A percentile compares a stretch with the other conserved stretches of the same genome.
Conservation (phyloP, 768 basidiomycete species). For the Boletus sp. region DNA sequence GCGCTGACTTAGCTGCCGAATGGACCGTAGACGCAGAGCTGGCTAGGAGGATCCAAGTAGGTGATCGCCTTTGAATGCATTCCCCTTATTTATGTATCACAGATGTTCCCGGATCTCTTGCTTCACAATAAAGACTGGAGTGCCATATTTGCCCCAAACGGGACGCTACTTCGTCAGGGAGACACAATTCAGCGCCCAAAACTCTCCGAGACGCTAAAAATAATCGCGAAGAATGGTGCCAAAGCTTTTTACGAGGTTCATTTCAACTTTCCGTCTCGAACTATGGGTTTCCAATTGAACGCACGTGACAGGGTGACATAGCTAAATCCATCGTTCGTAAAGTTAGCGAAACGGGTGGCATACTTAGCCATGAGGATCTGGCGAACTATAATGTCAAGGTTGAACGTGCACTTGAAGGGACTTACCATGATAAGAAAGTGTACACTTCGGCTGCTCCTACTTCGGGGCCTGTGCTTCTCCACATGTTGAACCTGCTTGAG, state of each 20-base stretch:
- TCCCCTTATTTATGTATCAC: not conserved
- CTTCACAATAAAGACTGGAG: slow-evolving; percentile 37
- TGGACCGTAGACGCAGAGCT: slow-evolving; percentile 78
- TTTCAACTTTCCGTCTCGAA: not conserved
- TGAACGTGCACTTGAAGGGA: slow-evolving; percentile 63
- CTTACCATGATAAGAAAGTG: slow-evolving; percentile 69
- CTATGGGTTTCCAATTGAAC: slow-evolving; percentile 3
- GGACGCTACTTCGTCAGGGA: slow-evolving; percentile 62
- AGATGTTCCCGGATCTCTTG: slow-evolving; percentile 53
- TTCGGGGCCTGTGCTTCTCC: slow-evolving; percentile 79
- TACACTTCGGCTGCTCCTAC: slow-evolving; percentile 86
- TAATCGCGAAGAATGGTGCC: slow-evolving; percentile 65
- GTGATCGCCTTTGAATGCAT: slow-evolving; percentile 13
- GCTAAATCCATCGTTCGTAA: slow-evolving; percentile 72
- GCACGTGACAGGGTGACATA: slow-evolving; percentile 59
- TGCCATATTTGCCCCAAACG: slow-evolving; percentile 71
- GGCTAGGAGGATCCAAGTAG: slow-evolving; percentile 64
- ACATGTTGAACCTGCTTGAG: slow-evolving; percentile 85
- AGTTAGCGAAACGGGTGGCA: slow-evolving; percentile 65
- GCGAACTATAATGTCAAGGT: slow-evolving; percentile 64
- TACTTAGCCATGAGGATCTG: slow-evolving; percentile 71
- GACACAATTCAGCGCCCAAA: slow-evolving; percentile 67
- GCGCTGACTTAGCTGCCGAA: slow-evolving; percentile 65
- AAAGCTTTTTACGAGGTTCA: slow-evolving; percentile 74
- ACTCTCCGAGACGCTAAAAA: slow-evolving; percentile 67